Base-by-base conservation (phyloP, 768 basidiomycete genomes). In the Mycena rebaudengoi region DNA sequence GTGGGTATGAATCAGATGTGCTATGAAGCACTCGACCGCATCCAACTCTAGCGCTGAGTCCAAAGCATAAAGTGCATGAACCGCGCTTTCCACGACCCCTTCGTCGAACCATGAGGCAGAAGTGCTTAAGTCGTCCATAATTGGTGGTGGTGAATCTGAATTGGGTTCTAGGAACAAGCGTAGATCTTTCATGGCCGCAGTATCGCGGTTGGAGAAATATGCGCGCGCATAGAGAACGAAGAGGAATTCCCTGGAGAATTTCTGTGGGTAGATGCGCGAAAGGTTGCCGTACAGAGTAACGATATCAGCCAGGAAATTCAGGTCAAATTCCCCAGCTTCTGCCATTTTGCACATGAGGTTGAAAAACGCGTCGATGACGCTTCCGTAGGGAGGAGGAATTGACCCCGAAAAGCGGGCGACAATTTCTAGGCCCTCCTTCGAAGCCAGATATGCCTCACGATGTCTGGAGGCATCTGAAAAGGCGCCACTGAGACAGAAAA, bases 231-330 rank as follows among this genome's bases (percentile, higher is more conserved):
- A 5, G 12, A 39, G 33, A 18, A 64, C n/a, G 13, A 14, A 18
- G 16, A 64, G 51, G 20, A 64, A 59, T 53, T 45, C 41, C 21
- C 13, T 5, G 2, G 45, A 41, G 25, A 41, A 32, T 10, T 44
- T 5, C 10, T 39, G 5, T 0, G 37, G 53, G 18, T 56, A 51
- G 14, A 25, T 20, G 2, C n/a, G 32, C 2, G 54, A 18, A 16
- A 59, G 45, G 37, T 54, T 25, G 25, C 51, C n/a, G 29, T 53
- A 46, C 30, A 54, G 21, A 53, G 23, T n/a, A 6, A 63, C 30
- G 10, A 11, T 12, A 18, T 53, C 46, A 25, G 21, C 37, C 18
- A 63, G 62, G 53, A 55, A 49, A 18, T 5, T 1, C 18, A 51
- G 29, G 2, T 44, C 25, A 44, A 63, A n/a, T 0, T 10, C 10